These are phyloP conservation scores for Aspergillus ruber DNA, from an alignment of 2,329 filamentous ascomycete genomes.

Conservation along the genomic window DNA sequence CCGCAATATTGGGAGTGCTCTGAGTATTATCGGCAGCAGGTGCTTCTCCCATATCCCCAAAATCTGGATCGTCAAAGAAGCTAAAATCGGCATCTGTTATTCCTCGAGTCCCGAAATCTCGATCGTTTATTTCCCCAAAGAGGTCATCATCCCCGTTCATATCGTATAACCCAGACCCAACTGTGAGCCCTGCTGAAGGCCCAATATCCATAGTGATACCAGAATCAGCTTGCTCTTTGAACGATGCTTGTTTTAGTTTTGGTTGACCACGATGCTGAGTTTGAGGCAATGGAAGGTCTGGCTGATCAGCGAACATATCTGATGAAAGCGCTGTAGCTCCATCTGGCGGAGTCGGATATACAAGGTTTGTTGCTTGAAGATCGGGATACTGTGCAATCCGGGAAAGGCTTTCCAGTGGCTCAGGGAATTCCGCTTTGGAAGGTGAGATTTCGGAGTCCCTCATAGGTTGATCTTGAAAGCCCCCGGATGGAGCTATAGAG, in stretches of 20 bases:
- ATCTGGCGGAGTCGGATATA: constrained; percentile 51
- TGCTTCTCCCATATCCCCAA: constrained; percentile 18
- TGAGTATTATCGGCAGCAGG: constrained; percentile 6
- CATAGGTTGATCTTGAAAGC: constrained; percentile 15
- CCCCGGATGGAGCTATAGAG: constrained; percentile 6
- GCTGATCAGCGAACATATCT: constrained; percentile 27
- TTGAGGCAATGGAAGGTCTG: constrained; percentile 16
- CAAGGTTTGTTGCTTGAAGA: constrained; percentile 35
- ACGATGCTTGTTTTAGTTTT: constrained; percentile 8
- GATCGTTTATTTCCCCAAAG: constrained; percentile 52
- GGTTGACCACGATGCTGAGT: constrained; percentile 7
- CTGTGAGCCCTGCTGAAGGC: constrained; percentile 19
- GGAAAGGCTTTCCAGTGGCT: constrained; percentile 33
- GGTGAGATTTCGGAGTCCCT: constrained; percentile 21
- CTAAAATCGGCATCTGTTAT: constrained; percentile 59
- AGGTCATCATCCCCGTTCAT: constrained; percentile 48
- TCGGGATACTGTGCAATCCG: constrained; percentile 34
- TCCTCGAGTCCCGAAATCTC: constrained; percentile 48
- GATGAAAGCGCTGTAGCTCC: constrained; percentile 32
- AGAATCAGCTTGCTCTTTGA: constrained; percentile 9
- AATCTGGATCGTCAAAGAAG: constrained; percentile 55
- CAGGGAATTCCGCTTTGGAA: constrained; percentile 18
- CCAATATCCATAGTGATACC: constrained; percentile 20
- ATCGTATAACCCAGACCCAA: constrained; percentile 37
- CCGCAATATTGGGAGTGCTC: constrained; percentile 9